These are phyloP conservation scores for Chamaenerion angustifolium DNA, from an alignment of 345 rosid species.

Conservation along the genomic window DNA sequence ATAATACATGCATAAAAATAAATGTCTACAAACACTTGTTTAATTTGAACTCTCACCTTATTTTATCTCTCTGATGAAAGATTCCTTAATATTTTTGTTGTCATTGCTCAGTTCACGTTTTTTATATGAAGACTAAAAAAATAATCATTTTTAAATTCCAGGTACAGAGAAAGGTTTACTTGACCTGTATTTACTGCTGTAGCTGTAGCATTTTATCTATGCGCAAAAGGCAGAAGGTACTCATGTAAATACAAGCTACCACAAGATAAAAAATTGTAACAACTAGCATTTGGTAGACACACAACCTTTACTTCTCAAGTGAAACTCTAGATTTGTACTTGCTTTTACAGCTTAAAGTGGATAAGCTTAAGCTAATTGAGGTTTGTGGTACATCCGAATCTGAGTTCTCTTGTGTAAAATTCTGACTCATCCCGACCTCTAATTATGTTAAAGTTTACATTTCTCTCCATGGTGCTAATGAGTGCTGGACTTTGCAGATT, in stretches of 20 bases:
- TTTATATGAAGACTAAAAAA: background rate
- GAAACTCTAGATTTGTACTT: background rate
- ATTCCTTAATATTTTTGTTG: no score
- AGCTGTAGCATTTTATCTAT: slow-evolving; percentile 82
- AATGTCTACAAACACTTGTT: no score
- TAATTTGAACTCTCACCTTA: no score
- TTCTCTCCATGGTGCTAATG: background rate
- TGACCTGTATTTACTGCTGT: slow-evolving; percentile 77
- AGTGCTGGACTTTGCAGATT: slow-evolving; percentile 20
- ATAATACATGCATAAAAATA: no score
- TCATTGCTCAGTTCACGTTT: no score
- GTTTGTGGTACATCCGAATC: slow-evolving; percentile 85
- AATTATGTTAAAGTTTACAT: background rate
- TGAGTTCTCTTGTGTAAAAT: slow-evolving; percentile 68
- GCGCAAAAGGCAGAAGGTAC: slow-evolving; percentile 74
- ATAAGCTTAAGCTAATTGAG: slow-evolving; percentile 68
- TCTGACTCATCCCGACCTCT: background rate
- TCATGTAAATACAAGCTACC: no score
- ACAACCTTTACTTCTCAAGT: background rate
- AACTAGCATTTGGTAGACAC: background rate
- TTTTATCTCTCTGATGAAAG: no score
- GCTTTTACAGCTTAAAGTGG: slow-evolving; percentile 61
- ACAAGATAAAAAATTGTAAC: background rate
- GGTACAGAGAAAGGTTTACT: slow-evolving; percentile 72
- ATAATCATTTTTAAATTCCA: slow-evolving; percentile 5